A percentile compares a stretch with the other conserved stretches of the same genome.
Evolutionary conservation across 768 basidiomycete species (phyloP).

Genomic region (Lepiota brunneoincarnata): DNA sequence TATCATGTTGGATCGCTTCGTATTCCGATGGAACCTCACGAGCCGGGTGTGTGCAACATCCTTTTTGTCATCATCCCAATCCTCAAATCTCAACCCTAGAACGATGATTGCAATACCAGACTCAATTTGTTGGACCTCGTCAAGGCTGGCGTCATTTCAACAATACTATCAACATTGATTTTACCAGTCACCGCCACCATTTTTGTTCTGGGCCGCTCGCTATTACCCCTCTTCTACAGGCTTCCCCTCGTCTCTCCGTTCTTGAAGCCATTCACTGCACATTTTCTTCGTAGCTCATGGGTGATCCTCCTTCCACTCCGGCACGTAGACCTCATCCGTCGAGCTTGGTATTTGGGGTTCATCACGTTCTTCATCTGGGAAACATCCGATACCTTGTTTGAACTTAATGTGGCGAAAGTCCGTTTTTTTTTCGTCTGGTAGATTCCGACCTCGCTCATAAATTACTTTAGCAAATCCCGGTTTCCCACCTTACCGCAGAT

Average conservation of each 20-base stretch:
- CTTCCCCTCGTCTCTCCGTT: slow-evolving; percentile 49
- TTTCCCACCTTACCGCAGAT: slow-evolving; percentile 45
- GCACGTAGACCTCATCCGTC: slow-evolving; percentile 41
- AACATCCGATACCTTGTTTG: slow-evolving; percentile 57
- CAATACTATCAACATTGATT: slow-evolving; percentile 38
- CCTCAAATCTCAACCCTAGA: not conserved
- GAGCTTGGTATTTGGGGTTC: slow-evolving; percentile 49
- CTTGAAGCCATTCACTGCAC: slow-evolving; percentile 60
- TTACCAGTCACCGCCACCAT: slow-evolving; percentile 35
- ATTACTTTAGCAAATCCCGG: slow-evolving; percentile 40
- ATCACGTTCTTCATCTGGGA: slow-evolving; percentile 64
- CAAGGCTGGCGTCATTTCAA: slow-evolving; percentile 33
- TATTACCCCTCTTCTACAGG: slow-evolving; percentile 50
- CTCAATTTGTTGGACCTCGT: slow-evolving; percentile 20
- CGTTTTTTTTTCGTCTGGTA: slow-evolving; percentile 9
- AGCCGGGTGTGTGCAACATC: slow-evolving; percentile 13
- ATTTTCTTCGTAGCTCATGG: slow-evolving; percentile 60
- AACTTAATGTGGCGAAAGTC: slow-evolving; percentile 57
- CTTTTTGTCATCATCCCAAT: not conserved
- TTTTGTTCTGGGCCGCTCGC: slow-evolving; percentile 45
- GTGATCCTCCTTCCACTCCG: slow-evolving; percentile 47
- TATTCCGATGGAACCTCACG: slow-evolving; percentile 38
- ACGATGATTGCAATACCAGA: slow-evolving; percentile 6
- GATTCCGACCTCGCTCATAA: slow-evolving; percentile 4
- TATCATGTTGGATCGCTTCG: slow-evolving; percentile 61